A percentile compares a stretch with the other conserved stretches of the same genome.
Conservation (phyloP, 2,329 filamentous ascomycete genomes). For the Ascochyta viciae-villosae region DNA sequence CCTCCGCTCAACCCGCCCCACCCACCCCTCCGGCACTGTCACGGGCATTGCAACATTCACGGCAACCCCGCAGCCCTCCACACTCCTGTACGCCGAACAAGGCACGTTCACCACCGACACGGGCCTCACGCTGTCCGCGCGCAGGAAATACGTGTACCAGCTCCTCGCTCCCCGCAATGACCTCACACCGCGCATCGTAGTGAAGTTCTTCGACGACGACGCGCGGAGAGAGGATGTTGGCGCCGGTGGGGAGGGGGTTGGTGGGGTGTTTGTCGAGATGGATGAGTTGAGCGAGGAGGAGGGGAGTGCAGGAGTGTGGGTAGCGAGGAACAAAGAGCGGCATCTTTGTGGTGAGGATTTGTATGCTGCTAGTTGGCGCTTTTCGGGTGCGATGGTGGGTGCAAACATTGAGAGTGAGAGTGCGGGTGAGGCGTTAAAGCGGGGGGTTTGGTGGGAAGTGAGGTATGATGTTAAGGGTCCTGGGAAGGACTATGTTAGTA, state of each 20-base stretch:
- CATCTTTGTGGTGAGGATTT: slow-evolving; percentile 77
- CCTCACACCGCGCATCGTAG: neutral
- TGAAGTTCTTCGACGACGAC: slow-evolving; percentile 26
- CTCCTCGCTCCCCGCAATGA: slow-evolving; percentile 26
- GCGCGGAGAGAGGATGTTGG: slow-evolving; percentile 3
- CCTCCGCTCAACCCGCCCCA: slow-evolving; percentile 62
- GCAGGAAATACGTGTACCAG: slow-evolving; percentile 73
- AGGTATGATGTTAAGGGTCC: slow-evolving; percentile 51
- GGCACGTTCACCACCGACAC: slow-evolving; percentile 67
- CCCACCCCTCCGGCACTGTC: slow-evolving; percentile 71
- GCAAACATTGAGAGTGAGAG: too few species aligned
- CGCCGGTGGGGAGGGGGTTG: slow-evolving; percentile 57
- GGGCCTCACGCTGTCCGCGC: slow-evolving; percentile 64
- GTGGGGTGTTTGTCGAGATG: slow-evolving; percentile 80
- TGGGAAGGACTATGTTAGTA: slow-evolving; percentile 51
- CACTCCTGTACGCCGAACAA: slow-evolving; percentile 73
- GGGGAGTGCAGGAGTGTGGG: slow-evolving; percentile 17
- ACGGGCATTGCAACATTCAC: slow-evolving; percentile 66
- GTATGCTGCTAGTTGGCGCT: slow-evolving; percentile 74
- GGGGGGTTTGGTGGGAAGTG: slow-evolving; percentile 42
- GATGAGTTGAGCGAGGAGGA: slow-evolving; percentile 52
- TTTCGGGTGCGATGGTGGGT: slow-evolving; percentile 55
- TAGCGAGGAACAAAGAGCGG: slow-evolving; percentile 63
- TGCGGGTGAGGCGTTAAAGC: neutral
- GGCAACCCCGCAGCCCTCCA: slow-evolving; percentile 48